Evolutionary conservation across 768 basidiomycete species (phyloP).

Genomic region (Phanerochaete carnosa): DNA sequence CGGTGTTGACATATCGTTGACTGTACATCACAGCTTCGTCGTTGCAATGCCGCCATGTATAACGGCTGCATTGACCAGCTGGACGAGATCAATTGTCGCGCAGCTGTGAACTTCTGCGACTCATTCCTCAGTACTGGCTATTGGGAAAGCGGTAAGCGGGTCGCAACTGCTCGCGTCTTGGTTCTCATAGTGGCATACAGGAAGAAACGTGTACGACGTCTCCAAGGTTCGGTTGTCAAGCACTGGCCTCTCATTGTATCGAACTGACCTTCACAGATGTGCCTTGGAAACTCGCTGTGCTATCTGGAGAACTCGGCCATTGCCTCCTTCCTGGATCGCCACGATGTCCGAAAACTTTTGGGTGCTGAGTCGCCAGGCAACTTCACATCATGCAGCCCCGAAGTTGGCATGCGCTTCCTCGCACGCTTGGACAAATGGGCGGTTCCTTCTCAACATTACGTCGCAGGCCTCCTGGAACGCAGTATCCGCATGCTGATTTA

Average conservation of each 20-base stretch:
- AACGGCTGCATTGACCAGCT: constrained; percentile 60
- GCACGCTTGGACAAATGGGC: constrained; percentile 60
- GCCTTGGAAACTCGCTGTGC: constrained; percentile 31
- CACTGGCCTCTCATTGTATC: not conserved
- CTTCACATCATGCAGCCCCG: constrained; percentile 54
- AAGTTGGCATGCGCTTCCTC: constrained; percentile 49
- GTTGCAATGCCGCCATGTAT: constrained; percentile 59
- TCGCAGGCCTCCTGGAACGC: constrained; percentile 70
- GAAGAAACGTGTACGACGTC: constrained; percentile 55
- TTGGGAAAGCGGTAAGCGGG: constrained; percentile 33
- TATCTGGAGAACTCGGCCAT: constrained; percentile 39
- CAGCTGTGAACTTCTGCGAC: constrained; percentile 65
- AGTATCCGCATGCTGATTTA: constrained; percentile 72
- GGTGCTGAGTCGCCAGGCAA: constrained; percentile 45
- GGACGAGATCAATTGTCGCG: constrained; percentile 65
- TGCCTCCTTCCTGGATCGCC: constrained; percentile 42
- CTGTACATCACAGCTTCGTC: constrained; percentile 46
- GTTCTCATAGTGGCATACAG: constrained; percentile 16
- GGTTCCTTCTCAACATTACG: constrained; percentile 58
- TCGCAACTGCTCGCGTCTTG: not conserved
- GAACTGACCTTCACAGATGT: constrained; percentile 17
- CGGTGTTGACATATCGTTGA: not conserved
- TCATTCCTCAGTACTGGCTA: constrained; percentile 45
- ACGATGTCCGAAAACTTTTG: constrained; percentile 39
- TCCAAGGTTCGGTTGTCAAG: constrained; percentile 38